Evolutionary conservation across 441 rosid species (phyloP), one percentile per base, ranked within the genome.

Genomic region (Kokia cookei): DNA sequence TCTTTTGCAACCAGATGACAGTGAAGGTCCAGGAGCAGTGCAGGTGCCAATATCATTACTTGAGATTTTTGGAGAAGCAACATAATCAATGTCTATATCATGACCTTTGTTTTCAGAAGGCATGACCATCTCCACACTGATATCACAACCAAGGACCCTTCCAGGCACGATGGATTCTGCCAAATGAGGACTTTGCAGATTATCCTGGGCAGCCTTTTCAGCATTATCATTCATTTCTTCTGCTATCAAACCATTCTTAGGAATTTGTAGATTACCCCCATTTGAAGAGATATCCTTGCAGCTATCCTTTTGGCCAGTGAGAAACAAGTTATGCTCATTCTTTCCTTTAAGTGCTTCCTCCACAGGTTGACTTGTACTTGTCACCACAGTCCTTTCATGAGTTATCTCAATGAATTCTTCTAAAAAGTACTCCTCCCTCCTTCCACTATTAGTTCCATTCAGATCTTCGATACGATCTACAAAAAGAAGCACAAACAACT

Each of bases 81-180:
- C 84, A 78, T 73, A 73, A 78, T 72, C 81, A 51, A 73, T 32
- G 59, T 74, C 74, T 26, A 51, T 53, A 24, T 64, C 71, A 32
- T 75, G 43, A 65, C 85, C 45, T 80, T 80, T 80, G 32, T 74
- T 60, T 78, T 81, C 82, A 45, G 76, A 71, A 48, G 75, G n/a
- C n/a, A 69, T n/a, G 29, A 54, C 70, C 71, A 71, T 68, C 68
- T 80, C 82, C 73, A n/a, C 61, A 53, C 74, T 62, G 66, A 10
- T 76, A 59, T 74, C 73, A 59, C 63, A 74, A 65, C 77, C 82
- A 68, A 42, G 53, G 32, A 32, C 40, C 29, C 42, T 69, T 32
- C 51, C 80, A 40, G 42, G 51, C 50, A 48, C 0, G 11, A 14
- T 70, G 69, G 73, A 32, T 53, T 76, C 79, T 48, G 58, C 26